Evolutionary conservation across 75 land plant genomes (phyloP), one percentile per base, ranked within the genome.

Genomic region (Pinus albicaulis): DNA sequence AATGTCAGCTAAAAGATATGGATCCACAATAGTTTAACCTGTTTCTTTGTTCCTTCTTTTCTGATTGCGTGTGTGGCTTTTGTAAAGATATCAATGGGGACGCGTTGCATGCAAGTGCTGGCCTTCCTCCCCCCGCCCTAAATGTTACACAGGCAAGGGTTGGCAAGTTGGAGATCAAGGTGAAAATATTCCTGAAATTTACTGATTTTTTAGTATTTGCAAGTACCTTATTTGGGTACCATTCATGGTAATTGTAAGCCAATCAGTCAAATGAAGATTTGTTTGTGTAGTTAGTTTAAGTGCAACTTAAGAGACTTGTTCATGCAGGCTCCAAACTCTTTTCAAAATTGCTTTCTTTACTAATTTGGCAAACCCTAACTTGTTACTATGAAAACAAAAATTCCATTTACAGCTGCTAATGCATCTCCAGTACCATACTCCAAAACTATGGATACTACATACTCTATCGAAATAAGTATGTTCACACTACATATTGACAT

Each of bases 81-180:
- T 36, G 70, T 28, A n/a, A 74, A 98, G 99, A 98, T 86, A 82
- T 98, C 36, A 90, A 98, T 84, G 99, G 99, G 31, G 99, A 91
- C 79, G 99, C 88, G 11, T 73, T 98, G 62, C 99, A 98, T 82
- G 85, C 99, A 0, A 95, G 92, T 74, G 59, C 95, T 69, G 99
- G 99, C 24, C 86, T 98, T 76, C 99, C 98, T n/a, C 93, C n/a
- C n/a, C n/a, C 92, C 16, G 89, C 93, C 14, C 57, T 98, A 66
- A 77, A 81, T 74, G 99, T 98, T 31, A 77, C 99, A 12, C 87
- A 91, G 11, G 99, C 99, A 10, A 86, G 83, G 77, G 89, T 95
- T 25, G 93, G 99, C n/a, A 91, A 89, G 80, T 78, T 98, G 71
- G 92, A 89, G 82, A 89, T 98, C 60, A 88, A 86, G 89, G 99